These are phyloP conservation scores for Colletotrichum liriopes DNA, from an alignment of 2,329 filamentous ascomycete genomes.

Conservation along the genomic window DNA sequence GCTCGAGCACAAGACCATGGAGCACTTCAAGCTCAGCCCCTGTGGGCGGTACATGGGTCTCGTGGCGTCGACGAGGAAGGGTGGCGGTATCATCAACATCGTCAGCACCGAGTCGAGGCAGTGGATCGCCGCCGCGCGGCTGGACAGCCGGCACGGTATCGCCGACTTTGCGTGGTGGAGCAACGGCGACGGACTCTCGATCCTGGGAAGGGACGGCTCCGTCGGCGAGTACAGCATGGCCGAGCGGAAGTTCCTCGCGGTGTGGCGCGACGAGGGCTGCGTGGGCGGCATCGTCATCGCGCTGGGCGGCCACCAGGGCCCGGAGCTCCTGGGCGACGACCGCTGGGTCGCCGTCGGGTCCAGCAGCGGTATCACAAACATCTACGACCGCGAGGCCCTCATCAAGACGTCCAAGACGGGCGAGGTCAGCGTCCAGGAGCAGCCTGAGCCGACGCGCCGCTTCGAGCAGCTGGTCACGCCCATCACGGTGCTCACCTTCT, in stretches of 20 bases:
- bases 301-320: slow-evolving; percentile 79
- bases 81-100: slow-evolving; percentile 90
- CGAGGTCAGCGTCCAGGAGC: slow-evolving; percentile 70
- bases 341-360: slow-evolving; percentile 92
- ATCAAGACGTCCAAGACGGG: slow-evolving; percentile 53
- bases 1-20: slow-evolving; percentile 91
- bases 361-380: slow-evolving; percentile 89
- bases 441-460: slow-evolving; percentile 79
- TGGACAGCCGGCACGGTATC: slow-evolving; percentile 87
- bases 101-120: slow-evolving; percentile 85
- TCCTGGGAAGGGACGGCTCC: slow-evolving; percentile 89
- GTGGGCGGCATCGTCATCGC: slow-evolving; percentile 87
- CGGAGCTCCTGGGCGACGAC: slow-evolving; percentile 79
- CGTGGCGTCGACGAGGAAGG: slow-evolving; percentile 84
- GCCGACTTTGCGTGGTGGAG: slow-evolving; percentile 96
- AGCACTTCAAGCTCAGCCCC: slow-evolving; percentile 89
- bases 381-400: slow-evolving; percentile 87
- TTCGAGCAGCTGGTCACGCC: slow-evolving; percentile 92
- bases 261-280: slow-evolving; percentile 93
- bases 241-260: slow-evolving; percentile 77
- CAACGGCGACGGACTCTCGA: slow-evolving; percentile 84
- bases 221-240: slow-evolving; percentile 89
- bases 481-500: slow-evolving; percentile 84
- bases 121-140: slow-evolving; percentile 86
- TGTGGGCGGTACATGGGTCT: slow-evolving; percentile 90